Evolutionary conservation across 805 yeast species (phyloP).

Genomic region (Jamesozyma hellenica): DNA sequence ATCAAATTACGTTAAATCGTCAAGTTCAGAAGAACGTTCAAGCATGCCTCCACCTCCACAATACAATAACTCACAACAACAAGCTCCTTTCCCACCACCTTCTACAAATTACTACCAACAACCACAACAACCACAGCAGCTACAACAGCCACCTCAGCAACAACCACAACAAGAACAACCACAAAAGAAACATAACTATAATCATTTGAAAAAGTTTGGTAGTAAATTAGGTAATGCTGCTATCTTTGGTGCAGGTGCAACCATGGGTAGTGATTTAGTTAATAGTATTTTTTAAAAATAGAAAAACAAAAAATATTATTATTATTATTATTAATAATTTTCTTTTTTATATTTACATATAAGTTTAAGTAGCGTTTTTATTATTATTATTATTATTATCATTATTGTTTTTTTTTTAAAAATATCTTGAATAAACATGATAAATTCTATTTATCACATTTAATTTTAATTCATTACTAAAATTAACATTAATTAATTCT

Average conservation of each 20-base stretch:
- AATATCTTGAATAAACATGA: conserved; percentile 42
- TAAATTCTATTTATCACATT: conserved; percentile 48
- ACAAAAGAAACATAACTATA: conserved; percentile 23
- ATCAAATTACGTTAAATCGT: conserved; percentile 59
- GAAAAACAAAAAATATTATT: too few species aligned
- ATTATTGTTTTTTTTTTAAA: too few species aligned
- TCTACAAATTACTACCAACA: conserved; percentile 14
- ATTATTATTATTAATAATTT: too few species aligned
- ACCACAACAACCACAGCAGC: conserved; percentile 26
- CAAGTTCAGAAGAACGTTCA: not conserved
- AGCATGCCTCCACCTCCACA: conserved; percentile 16
- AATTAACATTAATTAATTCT: conserved; percentile 40
- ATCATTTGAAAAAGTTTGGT: conserved; percentile 52
- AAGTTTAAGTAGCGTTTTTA: not conserved
- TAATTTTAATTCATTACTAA: conserved; percentile 33
- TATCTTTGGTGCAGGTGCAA: conserved; percentile 92
- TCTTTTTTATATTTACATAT: not conserved
- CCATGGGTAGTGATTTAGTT: conserved; percentile 75
- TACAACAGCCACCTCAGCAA: conserved; percentile 26
- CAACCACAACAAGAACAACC: conserved; percentile 28
- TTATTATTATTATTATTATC: too few species aligned
- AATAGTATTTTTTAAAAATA: conserved; percentile 2
- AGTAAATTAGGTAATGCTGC: conserved; percentile 85
- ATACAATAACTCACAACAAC: conserved; percentile 4
- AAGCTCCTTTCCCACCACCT: conserved; percentile 4